Evolutionary conservation across 1,139 yeast species (phyloP), one percentile per base, ranked within the genome.

Genomic region (Hansenula sp.): DNA sequence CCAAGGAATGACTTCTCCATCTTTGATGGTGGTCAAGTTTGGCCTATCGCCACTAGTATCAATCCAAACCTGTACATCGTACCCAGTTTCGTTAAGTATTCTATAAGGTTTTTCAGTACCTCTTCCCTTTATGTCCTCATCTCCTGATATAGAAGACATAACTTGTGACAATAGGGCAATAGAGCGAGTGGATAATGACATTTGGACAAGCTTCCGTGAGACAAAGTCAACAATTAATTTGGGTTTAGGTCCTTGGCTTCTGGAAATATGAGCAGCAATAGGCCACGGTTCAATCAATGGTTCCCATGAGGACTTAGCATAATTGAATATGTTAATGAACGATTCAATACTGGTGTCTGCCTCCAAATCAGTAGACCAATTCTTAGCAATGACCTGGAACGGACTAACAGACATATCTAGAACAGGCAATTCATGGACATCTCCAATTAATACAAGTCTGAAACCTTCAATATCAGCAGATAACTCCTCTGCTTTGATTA

Each of bases 301-400:
- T 53, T 94, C 98, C 99, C 99, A 94, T 1, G 94, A 79, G 0
- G 97, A 89, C 50, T 88, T 79, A 0, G 97, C 78, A 57, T 90
- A 90, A 59, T 92, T 92, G 68, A 84, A 92, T 20, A 90, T 79
- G 59, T 90, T 92, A 12, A 85, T 75, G 49, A 69, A 79, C 0
- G 89, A 75, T 50, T 81, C 87, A 25, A 90, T 63, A 25, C 78
- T 78, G 0, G 84, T 71, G 46, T 82, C 84, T 1, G 90, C 87
- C 52, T 78, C 81, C 41, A 87, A 63, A 50, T 88, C 94, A 1
- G 94, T 81, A 0, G 96, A 84, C 99, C 99, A 94, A 56, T 92
- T 87, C 41, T 77, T 73, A 0, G 90, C 95, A 33, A 68, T 68
- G 1, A 83, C 63, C 17, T 79, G 77, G 60, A 92, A 89, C 1